A percentile compares a stretch with the other conserved stretches of the same genome.
phyloP scores from a whole-genome alignment of 2,329 filamentous ascomycete species.

The Curvularia eragrostidis region DNA sequence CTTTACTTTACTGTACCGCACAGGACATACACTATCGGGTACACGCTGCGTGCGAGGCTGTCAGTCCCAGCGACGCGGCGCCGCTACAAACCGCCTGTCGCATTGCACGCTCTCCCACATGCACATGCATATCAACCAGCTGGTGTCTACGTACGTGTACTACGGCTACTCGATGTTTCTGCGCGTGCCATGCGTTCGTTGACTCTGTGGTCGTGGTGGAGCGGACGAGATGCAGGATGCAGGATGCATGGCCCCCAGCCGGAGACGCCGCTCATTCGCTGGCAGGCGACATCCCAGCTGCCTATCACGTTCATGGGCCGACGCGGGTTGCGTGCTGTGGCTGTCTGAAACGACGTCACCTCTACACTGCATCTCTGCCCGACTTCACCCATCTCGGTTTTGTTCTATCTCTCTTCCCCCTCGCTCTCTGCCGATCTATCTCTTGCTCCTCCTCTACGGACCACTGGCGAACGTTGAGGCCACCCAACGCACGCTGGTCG shows the following conservation, averaged over 20 bases:
- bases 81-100: no score
- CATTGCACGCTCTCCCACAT: no score
- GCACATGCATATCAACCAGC: no score
- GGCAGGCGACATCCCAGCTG: slow-evolving; percentile 1
- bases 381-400: no score
- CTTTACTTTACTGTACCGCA: no score
- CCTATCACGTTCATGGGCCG: slow-evolving; percentile 5
- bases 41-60: no score
- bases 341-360: slow-evolving; percentile 40
- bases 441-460: not conserved
- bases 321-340: slow-evolving; percentile 25
- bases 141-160: no score
- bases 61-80: no score
- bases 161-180: not conserved
- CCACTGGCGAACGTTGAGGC: slow-evolving; percentile 9
- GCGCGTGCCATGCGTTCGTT: not conserved
- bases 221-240: not conserved
- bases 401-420: not conserved
- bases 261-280: not conserved
- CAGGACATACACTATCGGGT: no score
- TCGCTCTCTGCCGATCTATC: no score
- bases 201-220: not conserved
- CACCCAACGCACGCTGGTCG: slow-evolving; percentile 8
- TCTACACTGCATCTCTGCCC: not conserved
- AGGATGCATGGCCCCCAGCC: no score